Percentiles rank a stretch among this genome's conserved stretches.
These are phyloP conservation scores for Acanthamoeba culbertsoni DNA, from an alignment of 208 protist species.

Conservation along the genomic window DNA sequence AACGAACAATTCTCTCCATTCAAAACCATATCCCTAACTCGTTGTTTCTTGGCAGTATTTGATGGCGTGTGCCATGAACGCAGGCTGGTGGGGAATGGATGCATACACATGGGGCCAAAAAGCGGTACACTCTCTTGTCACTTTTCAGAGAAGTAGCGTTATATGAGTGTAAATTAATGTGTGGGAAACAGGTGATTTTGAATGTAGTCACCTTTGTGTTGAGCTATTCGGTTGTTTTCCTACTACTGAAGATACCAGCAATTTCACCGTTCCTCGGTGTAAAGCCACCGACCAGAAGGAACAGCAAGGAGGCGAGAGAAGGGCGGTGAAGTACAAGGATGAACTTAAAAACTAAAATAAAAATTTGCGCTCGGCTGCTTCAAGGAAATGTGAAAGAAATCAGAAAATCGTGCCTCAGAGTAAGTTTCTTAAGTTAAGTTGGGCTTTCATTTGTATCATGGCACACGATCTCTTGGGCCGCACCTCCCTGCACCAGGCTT, in stretches of 20 bases:
- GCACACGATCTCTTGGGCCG: too few species aligned
- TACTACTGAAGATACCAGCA: background rate
- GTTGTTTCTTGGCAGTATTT: background rate
- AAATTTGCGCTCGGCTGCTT: too few species aligned
- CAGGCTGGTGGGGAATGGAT: background rate
- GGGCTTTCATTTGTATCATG: too few species aligned
- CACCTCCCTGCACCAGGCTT: too few species aligned
- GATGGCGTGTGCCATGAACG: conserved; percentile 22
- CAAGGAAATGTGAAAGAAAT: too few species aligned
- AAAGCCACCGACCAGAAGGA: background rate
- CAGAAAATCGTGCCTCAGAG: too few species aligned
- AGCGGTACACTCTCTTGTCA: background rate
- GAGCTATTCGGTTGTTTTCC: background rate
- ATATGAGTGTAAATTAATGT: background rate
- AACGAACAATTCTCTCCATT: background rate
- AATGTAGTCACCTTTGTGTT: background rate
- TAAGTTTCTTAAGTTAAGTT: too few species aligned
- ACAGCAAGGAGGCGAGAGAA: too few species aligned
- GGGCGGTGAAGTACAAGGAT: too few species aligned
- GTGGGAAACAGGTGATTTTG: background rate
- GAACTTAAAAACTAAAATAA: too few species aligned
- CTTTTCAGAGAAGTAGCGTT: background rate
- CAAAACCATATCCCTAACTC: too few species aligned
- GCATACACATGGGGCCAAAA: conserved; percentile 28
- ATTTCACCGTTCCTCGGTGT: background rate